Percentiles rank a stretch among this genome's conserved stretches.
phyloP scores from a whole-genome alignment of 192 early-diverging fungal genomes.

The Pilobolus umbonatus region DNA sequence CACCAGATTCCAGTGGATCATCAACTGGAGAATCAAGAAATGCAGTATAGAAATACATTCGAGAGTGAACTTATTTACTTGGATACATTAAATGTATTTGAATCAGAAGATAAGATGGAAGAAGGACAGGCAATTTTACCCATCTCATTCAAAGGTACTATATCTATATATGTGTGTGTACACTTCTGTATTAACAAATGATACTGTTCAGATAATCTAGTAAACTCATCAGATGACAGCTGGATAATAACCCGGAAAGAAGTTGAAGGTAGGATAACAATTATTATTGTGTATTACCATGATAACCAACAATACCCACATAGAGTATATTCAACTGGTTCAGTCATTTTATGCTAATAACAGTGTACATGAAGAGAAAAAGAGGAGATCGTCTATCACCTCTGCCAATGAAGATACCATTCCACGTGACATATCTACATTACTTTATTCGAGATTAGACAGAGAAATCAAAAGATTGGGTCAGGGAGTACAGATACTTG shows the following conservation, averaged over 20 bases:
- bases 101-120: too few species aligned
- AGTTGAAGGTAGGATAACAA: background rate
- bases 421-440: background rate
- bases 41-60: too few species aligned
- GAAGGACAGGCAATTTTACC: background rate
- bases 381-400: background rate
- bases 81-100: too few species aligned
- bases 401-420: too few species aligned
- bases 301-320: background rate
- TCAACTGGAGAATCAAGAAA: too few species aligned
- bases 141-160: background rate
- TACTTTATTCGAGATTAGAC: background rate
- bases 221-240: background rate
- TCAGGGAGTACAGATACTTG: background rate
- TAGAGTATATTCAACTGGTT: constrained; percentile 7
- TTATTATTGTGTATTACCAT: background rate
- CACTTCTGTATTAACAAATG: background rate
- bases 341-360: constrained; percentile 12
- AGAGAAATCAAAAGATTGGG: background rate
- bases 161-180: background rate
- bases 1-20: too few species aligned
- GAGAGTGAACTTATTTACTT: too few species aligned
- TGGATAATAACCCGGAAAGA: constrained; percentile 1
- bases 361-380: background rate
- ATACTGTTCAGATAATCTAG: background rate